Conservation (phyloP, 2,329 filamentous ascomycete genomes). For the Anthostomella pinea region DNA sequence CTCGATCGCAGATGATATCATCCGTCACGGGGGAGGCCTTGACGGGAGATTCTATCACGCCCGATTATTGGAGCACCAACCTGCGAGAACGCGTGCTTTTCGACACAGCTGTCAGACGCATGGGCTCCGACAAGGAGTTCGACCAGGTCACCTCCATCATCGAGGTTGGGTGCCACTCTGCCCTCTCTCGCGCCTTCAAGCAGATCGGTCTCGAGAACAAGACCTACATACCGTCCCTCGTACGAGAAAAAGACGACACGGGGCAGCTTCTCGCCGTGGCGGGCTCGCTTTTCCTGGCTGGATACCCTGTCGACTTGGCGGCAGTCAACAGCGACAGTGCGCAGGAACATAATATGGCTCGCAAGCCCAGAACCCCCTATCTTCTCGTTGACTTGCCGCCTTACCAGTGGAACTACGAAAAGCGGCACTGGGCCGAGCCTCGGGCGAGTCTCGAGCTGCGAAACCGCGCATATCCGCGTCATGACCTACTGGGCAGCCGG, state of each 20-base stretch:
- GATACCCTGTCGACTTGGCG: conserved; percentile 17
- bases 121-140: conserved; percentile 3
- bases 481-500: conserved; percentile 16
- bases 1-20: too few relatives aligned
- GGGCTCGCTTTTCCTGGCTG: conserved; percentile 17
- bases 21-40: too few relatives aligned
- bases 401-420: conserved; percentile 24
- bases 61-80: too few relatives aligned
- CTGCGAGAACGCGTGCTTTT: conserved; percentile 7
- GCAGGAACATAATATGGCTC: not conserved
- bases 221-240: conserved; percentile 19
- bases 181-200: conserved; percentile 28
- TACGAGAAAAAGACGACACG: conserved; percentile 15
- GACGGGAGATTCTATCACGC: too few relatives aligned
- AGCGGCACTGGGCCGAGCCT: conserved; percentile 18
- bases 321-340: conserved; percentile 11
- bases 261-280: conserved; percentile 14
- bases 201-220: conserved; percentile 23
- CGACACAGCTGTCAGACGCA: conserved; percentile 1
- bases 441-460: conserved; percentile 15
- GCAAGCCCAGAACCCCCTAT: conserved; percentile 6
- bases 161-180: conserved; percentile 29
- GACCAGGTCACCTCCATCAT: conserved; percentile 18
- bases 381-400: conserved; percentile 20
- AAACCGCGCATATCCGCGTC: conserved; percentile 9